Evolutionary conservation across 2,329 filamentous ascomycete genomes (phyloP).

Genomic region (Trichoderma atroviride): DNA sequence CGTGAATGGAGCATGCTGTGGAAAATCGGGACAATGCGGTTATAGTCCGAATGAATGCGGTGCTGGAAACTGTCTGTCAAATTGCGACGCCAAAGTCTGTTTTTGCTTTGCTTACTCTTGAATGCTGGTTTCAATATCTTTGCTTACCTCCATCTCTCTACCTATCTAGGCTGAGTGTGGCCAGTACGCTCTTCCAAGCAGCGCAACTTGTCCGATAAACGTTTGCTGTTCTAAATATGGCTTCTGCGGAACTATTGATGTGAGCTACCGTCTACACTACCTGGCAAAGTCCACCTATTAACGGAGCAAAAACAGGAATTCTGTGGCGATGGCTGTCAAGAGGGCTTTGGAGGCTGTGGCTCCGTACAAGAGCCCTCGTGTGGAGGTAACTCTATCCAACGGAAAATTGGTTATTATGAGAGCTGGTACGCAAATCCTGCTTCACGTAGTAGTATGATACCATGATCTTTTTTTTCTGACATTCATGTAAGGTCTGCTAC

Average conservation of each 20-base stretch:
- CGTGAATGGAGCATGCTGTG: background rate
- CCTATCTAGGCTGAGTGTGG: conserved; percentile 31
- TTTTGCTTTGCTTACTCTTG: conserved; percentile 30
- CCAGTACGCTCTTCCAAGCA: background rate
- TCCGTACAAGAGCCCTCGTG: background rate
- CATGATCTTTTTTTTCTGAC: background rate
- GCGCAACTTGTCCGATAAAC: conserved; percentile 32
- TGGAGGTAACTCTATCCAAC: background rate
- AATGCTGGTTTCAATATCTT: conserved; percentile 22
- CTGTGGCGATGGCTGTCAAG: background rate
- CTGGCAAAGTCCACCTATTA: background rate
- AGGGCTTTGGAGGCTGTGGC: background rate
- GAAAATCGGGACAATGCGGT: conserved; percentile 28
- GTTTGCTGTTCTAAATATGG: background rate
- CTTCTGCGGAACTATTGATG: background rate
- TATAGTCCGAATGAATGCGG: conserved; percentile 35
- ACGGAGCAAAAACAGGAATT: background rate
- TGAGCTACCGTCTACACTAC: background rate
- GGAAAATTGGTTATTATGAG: background rate
- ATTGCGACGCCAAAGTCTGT: conserved; percentile 36
- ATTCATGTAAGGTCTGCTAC: conserved; percentile 34
- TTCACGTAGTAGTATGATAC: background rate
- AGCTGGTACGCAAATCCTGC: background rate
- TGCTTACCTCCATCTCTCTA: conserved; percentile 27
- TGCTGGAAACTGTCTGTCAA: conserved; percentile 30